Base-by-base conservation (phyloP, 2,329 filamentous ascomycete species). In the Xylaria sp. region DNA sequence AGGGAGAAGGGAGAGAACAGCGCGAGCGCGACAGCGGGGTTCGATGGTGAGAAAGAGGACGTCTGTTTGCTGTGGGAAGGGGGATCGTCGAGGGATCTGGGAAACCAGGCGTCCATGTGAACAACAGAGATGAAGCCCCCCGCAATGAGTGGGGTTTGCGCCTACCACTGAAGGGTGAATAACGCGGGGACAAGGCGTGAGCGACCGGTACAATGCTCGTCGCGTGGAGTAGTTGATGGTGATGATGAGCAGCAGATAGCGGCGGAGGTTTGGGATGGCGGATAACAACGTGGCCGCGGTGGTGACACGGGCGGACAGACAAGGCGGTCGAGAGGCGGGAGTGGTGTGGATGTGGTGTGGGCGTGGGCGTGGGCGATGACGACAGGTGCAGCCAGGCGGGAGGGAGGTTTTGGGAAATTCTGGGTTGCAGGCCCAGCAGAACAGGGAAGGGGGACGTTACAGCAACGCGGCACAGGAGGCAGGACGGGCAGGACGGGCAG, bases 81-180 rank as follows among this genome's bases (percentile, higher is more conserved):
- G 48, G 25, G 38, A 62, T 38, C 17, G 51, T 43, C 49, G 44
- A 53, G 29, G 46, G 47, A 17, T 48, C 41, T 54, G 48, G 67
- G 54, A 61, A 58, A 27, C 23, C 49, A 41, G 46, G 57, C 23
- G 29, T 31, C 54, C 60, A 67, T 63, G 67, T 60, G 67, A 69
- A 67, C 66, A 69, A 58, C 48, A 68, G 54, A 69, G 60, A 60
- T 54, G 64, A 70, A 58, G 46, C 60, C 65, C 71, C 71, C 73
- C 72, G 72, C 72, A 71, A 68, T 69, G 69, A 65, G 73, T 72
- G 71, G 73, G 72, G 72, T 75, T 74, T 75, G 73, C 73, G 73
- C 73, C 72, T 73, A 71, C 68, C 67, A 58, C 67, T 70, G 62
- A 54, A 66, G 48, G 60, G 57, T 64, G 61, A 61, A 66, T 66